A percentile compares a stretch with the other conserved stretches of the same genome.
Evolutionary conservation across 2,329 filamentous ascomycete genomes (phyloP).

Genomic region (Epichloe glyceriae): DNA sequence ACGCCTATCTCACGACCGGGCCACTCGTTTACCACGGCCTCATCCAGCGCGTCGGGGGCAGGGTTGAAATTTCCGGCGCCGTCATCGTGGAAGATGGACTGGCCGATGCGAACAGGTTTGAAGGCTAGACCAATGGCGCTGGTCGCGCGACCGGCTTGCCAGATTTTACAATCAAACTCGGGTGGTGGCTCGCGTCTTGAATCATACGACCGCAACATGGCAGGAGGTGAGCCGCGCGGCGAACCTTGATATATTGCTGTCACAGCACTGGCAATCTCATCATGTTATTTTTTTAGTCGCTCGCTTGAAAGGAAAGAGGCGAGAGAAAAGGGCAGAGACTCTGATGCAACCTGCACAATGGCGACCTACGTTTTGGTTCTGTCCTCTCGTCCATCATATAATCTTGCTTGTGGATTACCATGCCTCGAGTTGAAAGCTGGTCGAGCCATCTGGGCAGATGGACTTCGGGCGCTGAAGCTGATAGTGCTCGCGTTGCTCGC

Average conservation of each 20-base stretch:
- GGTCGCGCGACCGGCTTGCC: conserved; percentile 94
- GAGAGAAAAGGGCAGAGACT: background rate
- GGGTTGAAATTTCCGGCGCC: conserved; percentile 88
- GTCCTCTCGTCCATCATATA: conserved; percentile 81
- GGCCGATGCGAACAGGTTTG: conserved; percentile 88
- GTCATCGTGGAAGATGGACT: conserved; percentile 89
- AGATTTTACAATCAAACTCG: conserved; percentile 89
- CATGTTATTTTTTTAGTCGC: background rate
- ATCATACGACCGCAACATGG: conserved; percentile 83
- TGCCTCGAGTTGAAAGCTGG: conserved; percentile 44
- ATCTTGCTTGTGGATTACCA: conserved; percentile 70
- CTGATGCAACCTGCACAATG: background rate
- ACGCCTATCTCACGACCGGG: conserved; percentile 85
- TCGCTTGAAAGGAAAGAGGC: background rate
- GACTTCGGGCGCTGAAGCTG: conserved; percentile 62
- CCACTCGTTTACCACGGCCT: conserved; percentile 88
- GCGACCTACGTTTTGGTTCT: conserved; percentile 74
- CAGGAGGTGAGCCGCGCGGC: conserved; percentile 50
- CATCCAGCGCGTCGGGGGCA: conserved; percentile 70
- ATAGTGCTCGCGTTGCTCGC: conserved; percentile 70
- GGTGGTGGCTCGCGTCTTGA: conserved; percentile 82
- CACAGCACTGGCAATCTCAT: conserved; percentile 48
- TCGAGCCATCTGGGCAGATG: conserved; percentile 38
- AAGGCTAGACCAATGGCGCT: conserved; percentile 84
- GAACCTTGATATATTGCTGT: conserved; percentile 86